A percentile compares a stretch with the other conserved stretches of the same genome.
phyloP scores from a whole-genome alignment of 257 asterid species.

The Solanum tarijense region DNA sequence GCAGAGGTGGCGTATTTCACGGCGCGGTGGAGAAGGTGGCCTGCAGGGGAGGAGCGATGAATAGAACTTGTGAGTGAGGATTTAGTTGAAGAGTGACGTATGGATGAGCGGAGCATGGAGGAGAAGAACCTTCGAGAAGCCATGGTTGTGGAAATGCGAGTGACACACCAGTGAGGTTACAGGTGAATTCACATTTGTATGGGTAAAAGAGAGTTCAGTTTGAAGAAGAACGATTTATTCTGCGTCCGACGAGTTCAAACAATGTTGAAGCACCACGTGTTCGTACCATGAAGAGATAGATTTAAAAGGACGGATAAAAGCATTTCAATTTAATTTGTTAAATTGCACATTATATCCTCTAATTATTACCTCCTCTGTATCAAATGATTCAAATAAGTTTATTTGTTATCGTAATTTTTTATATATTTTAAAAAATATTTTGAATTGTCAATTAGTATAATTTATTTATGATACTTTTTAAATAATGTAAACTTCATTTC shows the following conservation, averaged over 20 bases:
- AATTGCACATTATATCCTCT: too few species aligned
- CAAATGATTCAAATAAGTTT: too few species aligned
- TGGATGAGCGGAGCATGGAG: slow-evolving; percentile 6
- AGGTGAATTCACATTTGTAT: background rate
- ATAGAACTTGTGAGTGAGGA: background rate
- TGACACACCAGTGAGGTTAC: background rate
- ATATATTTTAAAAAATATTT: too few species aligned
- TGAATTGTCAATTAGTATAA: too few species aligned
- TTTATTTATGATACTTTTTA: too few species aligned
- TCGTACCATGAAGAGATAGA: background rate
- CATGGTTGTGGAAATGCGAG: background rate
- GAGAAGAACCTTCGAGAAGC: slow-evolving; percentile 7
- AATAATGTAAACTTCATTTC: too few species aligned
- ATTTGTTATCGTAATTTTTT: too few species aligned
- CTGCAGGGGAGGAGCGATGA: background rate
- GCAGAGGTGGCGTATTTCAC: slow-evolving; percentile 2
- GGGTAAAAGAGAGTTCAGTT: background rate
- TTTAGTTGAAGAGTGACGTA: background rate
- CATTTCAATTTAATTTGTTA: too few species aligned
- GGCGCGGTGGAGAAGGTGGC: slow-evolving; percentile 1
- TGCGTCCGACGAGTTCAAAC: slow-evolving; percentile 14
- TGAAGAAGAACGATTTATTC: background rate
- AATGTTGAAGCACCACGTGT: background rate
- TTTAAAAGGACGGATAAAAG: too few species aligned
- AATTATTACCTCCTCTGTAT: too few species aligned